Percentiles rank a stretch among this genome's conserved stretches.
Conservation (phyloP, 2,329 filamentous ascomycete species). For the Pestalotiopsis sp. region DNA sequence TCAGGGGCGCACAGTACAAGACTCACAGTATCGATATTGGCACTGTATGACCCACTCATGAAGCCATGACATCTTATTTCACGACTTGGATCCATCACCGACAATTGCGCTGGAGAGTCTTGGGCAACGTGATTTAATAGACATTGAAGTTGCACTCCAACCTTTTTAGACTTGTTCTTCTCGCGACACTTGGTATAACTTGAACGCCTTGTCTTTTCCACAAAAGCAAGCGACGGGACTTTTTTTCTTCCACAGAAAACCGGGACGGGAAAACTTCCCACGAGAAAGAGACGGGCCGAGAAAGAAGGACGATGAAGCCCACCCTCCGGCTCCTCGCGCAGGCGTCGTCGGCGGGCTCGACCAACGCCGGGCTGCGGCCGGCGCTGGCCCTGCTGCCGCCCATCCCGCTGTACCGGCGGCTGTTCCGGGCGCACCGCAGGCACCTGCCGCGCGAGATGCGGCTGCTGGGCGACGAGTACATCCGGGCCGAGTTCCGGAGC, state of each 20-base stretch:
- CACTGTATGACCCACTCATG: constrained; percentile 8
- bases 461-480: constrained; percentile 85
- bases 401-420: constrained; percentile 83
- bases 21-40: no score
- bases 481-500: constrained; percentile 89
- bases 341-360: constrained; percentile 21
- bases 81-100: not conserved
- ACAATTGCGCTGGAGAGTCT: not conserved
- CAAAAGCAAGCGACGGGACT: not conserved
- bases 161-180: not conserved
- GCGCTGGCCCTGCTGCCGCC: constrained; percentile 78
- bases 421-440: constrained; percentile 85
- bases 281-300: not conserved
- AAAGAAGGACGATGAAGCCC: constrained; percentile 22
- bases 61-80: constrained; percentile 3
- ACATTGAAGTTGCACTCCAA: not conserved
- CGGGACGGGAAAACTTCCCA: not conserved
- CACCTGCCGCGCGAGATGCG: constrained; percentile 75
- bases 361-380: constrained; percentile 32
- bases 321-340: constrained; percentile 28
- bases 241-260: no score
- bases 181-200: not conserved
- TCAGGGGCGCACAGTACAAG: constrained; percentile 1
- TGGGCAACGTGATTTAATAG: not conserved
- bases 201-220: not conserved